Evolutionary conservation across 805 yeast species (phyloP), one percentile per base, ranked within the genome.

Genomic region (Metschnikowia shivogae): DNA sequence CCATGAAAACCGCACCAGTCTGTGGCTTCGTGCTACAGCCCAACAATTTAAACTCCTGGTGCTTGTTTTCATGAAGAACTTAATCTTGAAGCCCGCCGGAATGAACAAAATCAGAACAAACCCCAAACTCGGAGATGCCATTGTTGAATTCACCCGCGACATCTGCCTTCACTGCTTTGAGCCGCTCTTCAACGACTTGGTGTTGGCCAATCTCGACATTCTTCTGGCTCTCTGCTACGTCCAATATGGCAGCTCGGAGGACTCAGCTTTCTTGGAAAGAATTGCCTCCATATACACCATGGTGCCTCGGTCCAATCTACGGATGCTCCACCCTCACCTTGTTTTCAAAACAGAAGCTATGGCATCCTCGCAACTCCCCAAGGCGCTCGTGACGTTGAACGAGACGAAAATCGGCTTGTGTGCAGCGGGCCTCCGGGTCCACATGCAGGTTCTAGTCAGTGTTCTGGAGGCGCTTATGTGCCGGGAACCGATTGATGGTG

Each of bases 11-110:
- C 45, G 68, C 37, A 54, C 59, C 3, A 43, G 46, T 13, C 52
- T 64, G n/a, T 71, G 76, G 76, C 50, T 70, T 7, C 48, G 45
- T 13, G 72, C 73, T 1, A 65, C 72, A 2, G 58, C 73, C 1
- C 63, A 62, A 39, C 71, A 69, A 50, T 58, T 70, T 37, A 68
- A 69, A 41, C 38, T 67, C 1, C 58, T 72, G 0, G 51, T 71
- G 40, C 52, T 59, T 14, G 52, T 62, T 0, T 57, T 69, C 14
- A 65, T 69, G 56, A 66, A 61, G 40, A 49, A 56, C 26, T 36
- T 69, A 3, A 45, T 68, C 8, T 45, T 61, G n/a, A 42, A 39
- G 5, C 51, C 60, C 0, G 49, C 32, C 6, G 40, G 51, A 4
- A 50, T 12, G 48, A 48, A 26, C 48, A 56, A 46, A 42, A 40